phyloP scores from a whole-genome alignment of 1,284 basidiomycete genomes.

The Agaricales sp. region DNA sequence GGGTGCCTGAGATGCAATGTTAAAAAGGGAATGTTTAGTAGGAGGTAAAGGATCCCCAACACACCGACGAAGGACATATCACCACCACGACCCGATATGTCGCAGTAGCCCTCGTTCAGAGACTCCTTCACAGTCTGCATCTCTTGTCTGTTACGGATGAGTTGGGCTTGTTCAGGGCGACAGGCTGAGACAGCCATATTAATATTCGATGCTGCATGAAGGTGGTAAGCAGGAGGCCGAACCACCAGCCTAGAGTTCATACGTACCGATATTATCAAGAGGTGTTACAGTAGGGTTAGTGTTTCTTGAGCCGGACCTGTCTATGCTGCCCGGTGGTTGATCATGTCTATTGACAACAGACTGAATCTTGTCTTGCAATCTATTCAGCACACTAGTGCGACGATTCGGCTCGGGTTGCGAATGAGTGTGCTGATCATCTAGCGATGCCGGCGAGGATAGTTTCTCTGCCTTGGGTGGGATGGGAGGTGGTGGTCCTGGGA shows the following conservation, averaged over 20 bases:
- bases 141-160: constrained; percentile 8
- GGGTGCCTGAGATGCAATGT: neutral
- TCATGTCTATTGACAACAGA: neutral
- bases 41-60: constrained; percentile 6
- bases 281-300: constrained; percentile 3
- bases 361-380: neutral
- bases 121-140: constrained; percentile 72
- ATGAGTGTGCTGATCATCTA: neutral
- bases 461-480: neutral
- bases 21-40: neutral
- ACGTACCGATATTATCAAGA: neutral
- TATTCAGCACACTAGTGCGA: neutral
- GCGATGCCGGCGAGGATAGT: too few species aligned
- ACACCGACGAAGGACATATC: constrained; percentile 55
- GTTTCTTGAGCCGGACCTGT: neutral
- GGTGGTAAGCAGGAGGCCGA: constrained; percentile 2
- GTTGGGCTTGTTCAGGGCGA: constrained; percentile 30
- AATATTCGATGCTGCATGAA: constrained; percentile 48
- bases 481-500: constrained; percentile 1
- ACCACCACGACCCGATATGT: constrained; percentile 58
- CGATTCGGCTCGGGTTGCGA: too few species aligned
- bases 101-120: constrained; percentile 74
- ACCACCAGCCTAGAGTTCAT: neutral
- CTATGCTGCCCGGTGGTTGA: too few species aligned
- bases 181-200: constrained; percentile 74